Percentiles rank a stretch among this genome's conserved stretches.
Conservation (phyloP, 108 stramenopile genomes). For the Ochromonas danica region DNA sequence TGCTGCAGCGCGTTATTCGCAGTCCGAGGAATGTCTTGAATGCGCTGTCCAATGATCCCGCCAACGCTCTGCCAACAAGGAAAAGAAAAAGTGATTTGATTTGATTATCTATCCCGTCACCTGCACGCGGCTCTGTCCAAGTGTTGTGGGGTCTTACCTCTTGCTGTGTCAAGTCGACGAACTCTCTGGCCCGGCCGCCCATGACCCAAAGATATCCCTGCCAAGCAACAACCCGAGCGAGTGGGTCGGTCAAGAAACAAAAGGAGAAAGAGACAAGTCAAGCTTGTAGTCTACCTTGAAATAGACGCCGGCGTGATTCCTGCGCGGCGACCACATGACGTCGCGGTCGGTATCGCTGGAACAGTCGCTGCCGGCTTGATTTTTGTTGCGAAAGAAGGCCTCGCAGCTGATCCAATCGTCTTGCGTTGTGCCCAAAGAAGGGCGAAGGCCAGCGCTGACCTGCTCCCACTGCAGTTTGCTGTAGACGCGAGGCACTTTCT, state of each 20-base stretch:
- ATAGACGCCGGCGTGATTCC: slow-evolving; percentile 61
- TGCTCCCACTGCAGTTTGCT: slow-evolving; percentile 44
- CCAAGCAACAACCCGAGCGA: too few species aligned
- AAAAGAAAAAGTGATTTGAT: not conserved
- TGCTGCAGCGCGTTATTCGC: not conserved
- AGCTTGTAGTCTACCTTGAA: too few species aligned
- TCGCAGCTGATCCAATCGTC: slow-evolving; percentile 74
- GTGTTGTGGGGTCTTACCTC: not conserved
- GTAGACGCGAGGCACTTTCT: slow-evolving; percentile 38
- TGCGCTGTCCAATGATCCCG: slow-evolving; percentile 51
- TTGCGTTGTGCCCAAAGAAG: slow-evolving; percentile 52
- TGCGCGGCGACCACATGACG: slow-evolving; percentile 73
- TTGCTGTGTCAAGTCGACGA: slow-evolving; percentile 51
- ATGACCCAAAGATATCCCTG: slow-evolving; percentile 62
- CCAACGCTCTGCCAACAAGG: slow-evolving; percentile 48
- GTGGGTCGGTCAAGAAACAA: too few species aligned
- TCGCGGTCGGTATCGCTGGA: slow-evolving; percentile 51
- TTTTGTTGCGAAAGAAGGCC: slow-evolving; percentile 37
- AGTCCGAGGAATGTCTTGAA: slow-evolving; percentile 7
- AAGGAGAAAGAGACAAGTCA: too few species aligned
- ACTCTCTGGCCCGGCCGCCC: slow-evolving; percentile 70
- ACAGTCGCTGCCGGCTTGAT: slow-evolving; percentile 45
- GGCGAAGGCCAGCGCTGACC: slow-evolving; percentile 43
- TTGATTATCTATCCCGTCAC: not conserved
- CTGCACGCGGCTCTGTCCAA: not conserved